Evolutionary conservation across 208 protist species (phyloP).

Genomic region (Wallacemonas sp.): DNA sequence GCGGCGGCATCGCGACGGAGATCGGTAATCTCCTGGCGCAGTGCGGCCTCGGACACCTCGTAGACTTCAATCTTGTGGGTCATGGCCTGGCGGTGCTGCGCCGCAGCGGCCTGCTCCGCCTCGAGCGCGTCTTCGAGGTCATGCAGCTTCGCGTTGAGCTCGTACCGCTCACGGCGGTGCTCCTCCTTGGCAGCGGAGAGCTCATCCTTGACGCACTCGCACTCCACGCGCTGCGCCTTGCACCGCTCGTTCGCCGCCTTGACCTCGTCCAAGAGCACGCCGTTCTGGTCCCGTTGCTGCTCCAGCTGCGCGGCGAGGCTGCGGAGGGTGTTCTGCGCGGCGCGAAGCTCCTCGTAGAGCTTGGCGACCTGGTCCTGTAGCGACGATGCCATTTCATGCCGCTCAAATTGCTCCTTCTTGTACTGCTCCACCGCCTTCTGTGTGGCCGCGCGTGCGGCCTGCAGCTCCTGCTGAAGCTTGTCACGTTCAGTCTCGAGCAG

Average conservation of each 20-base stretch:
- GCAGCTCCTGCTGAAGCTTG: slow-evolving; percentile 20
- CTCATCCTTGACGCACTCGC: slow-evolving; percentile 27
- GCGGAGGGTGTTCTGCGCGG: slow-evolving; percentile 28
- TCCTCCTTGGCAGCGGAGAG: slow-evolving; percentile 31
- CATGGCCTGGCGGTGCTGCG: slow-evolving; percentile 36
- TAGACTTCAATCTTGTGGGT: slow-evolving; percentile 37
- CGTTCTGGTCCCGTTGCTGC: slow-evolving; percentile 31
- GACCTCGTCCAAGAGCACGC: slow-evolving; percentile 17
- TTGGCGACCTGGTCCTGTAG: slow-evolving; percentile 44
- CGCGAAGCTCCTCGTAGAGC: slow-evolving; percentile 45
- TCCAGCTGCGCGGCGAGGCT: slow-evolving; percentile 22
- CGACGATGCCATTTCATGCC: slow-evolving; percentile 31
- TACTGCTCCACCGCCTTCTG: slow-evolving; percentile 24
- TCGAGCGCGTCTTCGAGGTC: slow-evolving; percentile 34
- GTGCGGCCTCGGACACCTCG: slow-evolving; percentile 40
- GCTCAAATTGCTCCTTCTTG: slow-evolving; percentile 31
- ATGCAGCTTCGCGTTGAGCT: slow-evolving; percentile 36
- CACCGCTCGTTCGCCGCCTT: slow-evolving; percentile 27
- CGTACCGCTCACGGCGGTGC: slow-evolving; percentile 35
- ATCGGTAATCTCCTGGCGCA: slow-evolving; percentile 45
- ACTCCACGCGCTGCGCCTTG: slow-evolving; percentile 26
- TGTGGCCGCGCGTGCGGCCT: slow-evolving; percentile 18
- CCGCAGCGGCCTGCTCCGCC: slow-evolving; percentile 20
- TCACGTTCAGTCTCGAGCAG: slow-evolving; percentile 27
- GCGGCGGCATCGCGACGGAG: slow-evolving; percentile 31